Conservation (phyloP, 352 stramenopile genomes). For the Phytopythium helicoides region DNA sequence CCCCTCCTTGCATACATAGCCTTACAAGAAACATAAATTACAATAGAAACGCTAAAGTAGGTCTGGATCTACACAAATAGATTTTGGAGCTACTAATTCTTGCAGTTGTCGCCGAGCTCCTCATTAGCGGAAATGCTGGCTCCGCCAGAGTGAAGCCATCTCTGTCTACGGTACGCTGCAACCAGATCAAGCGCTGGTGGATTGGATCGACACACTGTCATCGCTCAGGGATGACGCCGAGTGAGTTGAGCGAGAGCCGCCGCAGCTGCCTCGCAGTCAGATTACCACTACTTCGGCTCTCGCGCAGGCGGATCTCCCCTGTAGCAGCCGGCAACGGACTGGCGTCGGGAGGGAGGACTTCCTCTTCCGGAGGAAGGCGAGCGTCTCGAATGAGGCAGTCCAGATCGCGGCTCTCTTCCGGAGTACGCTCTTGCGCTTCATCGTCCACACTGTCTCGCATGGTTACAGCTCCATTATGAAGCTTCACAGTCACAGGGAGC, state of each 20-base stretch:
- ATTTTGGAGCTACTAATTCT: no score
- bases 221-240: conserved; percentile 6
- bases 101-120: no score
- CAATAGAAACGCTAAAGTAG: no score
- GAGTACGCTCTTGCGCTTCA: background rate
- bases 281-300: background rate
- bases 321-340: background rate
- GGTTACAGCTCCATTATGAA: conserved; percentile 3
- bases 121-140: no score
- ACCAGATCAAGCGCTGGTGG: no score
- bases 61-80: no score
- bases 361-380: conserved; percentile 2
- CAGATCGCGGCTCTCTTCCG: conserved; percentile 12
- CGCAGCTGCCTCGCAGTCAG: conserved; percentile 1
- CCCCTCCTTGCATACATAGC: no score
- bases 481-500: conserved; percentile 5
- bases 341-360: background rate
- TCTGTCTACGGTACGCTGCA: no score
- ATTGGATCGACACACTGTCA: no score
- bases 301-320: background rate
- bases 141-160: no score
- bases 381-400: conserved; percentile 27
- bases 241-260: conserved; percentile 3
- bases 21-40: no score
- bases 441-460: conserved; percentile 4